phyloP scores from a whole-genome alignment of 2,329 filamentous ascomycete species.

The Sphaerulina vaccinii region DNA sequence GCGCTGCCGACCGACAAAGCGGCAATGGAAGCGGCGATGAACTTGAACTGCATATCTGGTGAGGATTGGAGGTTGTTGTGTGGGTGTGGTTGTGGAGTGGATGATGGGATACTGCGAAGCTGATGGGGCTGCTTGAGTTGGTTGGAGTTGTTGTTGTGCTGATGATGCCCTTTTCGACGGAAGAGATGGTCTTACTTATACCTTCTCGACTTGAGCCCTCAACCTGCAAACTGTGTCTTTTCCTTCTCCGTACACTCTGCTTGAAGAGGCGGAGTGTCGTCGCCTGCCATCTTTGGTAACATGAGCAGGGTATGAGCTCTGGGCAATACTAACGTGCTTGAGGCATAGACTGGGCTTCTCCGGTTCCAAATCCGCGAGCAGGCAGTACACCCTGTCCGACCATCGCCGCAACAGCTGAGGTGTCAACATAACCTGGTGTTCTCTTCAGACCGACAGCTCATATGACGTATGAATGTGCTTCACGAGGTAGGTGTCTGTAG shows the following conservation, averaged over 20 bases:
- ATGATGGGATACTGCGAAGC: background rate
- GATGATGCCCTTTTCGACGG: constrained; percentile 6
- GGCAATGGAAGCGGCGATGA: constrained; percentile 13
- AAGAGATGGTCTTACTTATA: constrained; percentile 12
- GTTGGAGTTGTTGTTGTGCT: constrained; percentile 1
- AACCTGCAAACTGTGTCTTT: background rate
- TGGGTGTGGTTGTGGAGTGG: background rate
- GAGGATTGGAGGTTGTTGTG: background rate
- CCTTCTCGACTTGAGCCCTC: background rate
- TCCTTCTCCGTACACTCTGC: background rate
- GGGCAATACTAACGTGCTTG: background rate
- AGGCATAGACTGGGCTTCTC: background rate
- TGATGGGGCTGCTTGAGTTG: background rate
- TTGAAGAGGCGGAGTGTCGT: background rate
- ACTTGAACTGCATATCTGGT: constrained; percentile 14
- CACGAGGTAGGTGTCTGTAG: background rate
- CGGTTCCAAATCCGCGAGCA: background rate
- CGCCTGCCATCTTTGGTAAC: background rate
- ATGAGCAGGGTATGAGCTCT: background rate
- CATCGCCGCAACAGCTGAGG: background rate
- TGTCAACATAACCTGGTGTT: background rate
- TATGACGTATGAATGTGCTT: background rate
- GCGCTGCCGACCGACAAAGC: constrained; percentile 15
- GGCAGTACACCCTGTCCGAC: background rate
- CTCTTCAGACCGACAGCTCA: background rate